These are phyloP conservation scores for Globisporangium middletonii DNA, from an alignment of 352 stramenopile genomes.

Conservation along the genomic window DNA sequence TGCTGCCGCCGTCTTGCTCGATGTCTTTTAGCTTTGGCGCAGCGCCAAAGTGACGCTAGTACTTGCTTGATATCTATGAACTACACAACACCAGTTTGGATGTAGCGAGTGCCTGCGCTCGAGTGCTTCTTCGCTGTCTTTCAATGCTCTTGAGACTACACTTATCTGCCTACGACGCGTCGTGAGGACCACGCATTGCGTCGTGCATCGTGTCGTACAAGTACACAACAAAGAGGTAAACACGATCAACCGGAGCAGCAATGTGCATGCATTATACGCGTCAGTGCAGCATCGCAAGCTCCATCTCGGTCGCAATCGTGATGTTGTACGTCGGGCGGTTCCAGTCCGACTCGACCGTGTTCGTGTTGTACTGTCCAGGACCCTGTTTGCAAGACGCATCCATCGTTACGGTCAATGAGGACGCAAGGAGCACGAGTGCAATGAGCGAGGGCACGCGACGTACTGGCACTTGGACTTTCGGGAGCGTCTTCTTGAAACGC, in stretches of 20 bases:
- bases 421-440: no score
- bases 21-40: no score
- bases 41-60: no score
- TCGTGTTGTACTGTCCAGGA: constrained; percentile 67
- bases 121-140: no score
- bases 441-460: background rate
- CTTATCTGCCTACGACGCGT: no score
- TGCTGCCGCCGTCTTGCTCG: no score
- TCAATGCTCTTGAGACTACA: no score
- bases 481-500: constrained; percentile 58
- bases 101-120: no score
- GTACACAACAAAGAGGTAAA: background rate
- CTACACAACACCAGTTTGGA: no score
- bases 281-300: constrained; percentile 50
- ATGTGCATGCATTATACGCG: background rate
- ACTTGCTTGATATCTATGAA: no score
- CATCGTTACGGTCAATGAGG: background rate
- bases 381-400: constrained; percentile 25
- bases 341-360: constrained; percentile 68
- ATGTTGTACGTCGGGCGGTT: constrained; percentile 87
- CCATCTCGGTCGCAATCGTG: constrained; percentile 81
- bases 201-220: background rate
- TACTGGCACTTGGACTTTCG: constrained; percentile 55
- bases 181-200: no score
- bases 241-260: background rate